These are phyloP conservation scores for Backusella sp. DNA, from an alignment of 192 early-diverging fungal species.

Conservation along the genomic window DNA sequence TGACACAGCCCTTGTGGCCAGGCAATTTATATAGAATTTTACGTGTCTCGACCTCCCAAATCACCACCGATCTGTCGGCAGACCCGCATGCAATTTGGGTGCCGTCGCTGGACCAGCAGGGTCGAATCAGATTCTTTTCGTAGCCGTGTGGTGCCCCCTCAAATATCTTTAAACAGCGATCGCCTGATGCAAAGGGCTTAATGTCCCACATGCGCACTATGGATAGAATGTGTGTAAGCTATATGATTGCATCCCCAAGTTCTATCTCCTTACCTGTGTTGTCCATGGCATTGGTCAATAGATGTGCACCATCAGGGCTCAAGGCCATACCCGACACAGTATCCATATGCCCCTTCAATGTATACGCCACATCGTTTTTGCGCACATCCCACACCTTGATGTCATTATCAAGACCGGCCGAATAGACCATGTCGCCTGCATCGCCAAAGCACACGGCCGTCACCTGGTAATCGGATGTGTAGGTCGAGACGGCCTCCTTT, in stretches of 20 bases:
- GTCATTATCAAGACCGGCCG: slow-evolving; percentile 88
- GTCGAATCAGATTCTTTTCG: slow-evolving; percentile 90
- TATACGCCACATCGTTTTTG: slow-evolving; percentile 60
- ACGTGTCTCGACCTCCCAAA: slow-evolving; percentile 81
- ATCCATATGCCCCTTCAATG: slow-evolving; percentile 82
- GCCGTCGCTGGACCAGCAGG: slow-evolving; percentile 87
- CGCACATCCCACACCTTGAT: slow-evolving; percentile 92
- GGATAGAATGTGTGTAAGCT: no score
- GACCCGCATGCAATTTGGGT: slow-evolving; percentile 81
- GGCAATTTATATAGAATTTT: slow-evolving; percentile 92
- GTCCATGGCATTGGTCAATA: slow-evolving; percentile 91
- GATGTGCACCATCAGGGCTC: slow-evolving; percentile 79
- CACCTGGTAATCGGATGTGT: slow-evolving; percentile 65
- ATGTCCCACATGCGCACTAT: slow-evolving; percentile 93
- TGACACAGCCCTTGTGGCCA: slow-evolving; percentile 93
- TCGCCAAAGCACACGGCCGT: slow-evolving; percentile 75
- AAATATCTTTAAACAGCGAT: slow-evolving; percentile 77
- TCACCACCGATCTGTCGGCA: slow-evolving; percentile 85
- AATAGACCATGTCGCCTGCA: slow-evolving; percentile 77
- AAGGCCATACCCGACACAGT: slow-evolving; percentile 85
- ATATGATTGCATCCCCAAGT: no score
- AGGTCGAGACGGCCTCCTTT: slow-evolving; percentile 56
- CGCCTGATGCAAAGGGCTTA: slow-evolving; percentile 75
- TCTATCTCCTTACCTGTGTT: slow-evolving; percentile 74
- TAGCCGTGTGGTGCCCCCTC: slow-evolving; percentile 94